These are phyloP conservation scores for Vigna hirtella DNA, from an alignment of 306 rosid genomes.

Conservation along the genomic window DNA sequence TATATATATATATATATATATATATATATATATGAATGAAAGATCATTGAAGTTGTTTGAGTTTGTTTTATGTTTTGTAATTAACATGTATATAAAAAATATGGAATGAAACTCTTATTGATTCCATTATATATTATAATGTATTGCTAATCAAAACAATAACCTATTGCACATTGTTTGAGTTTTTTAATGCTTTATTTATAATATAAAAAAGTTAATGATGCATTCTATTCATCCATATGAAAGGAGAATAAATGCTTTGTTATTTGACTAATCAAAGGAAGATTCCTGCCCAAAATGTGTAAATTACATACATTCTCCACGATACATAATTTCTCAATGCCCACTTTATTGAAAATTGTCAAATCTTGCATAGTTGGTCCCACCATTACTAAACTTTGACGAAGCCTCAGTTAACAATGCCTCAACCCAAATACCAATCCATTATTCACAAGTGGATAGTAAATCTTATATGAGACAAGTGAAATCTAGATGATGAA, in stretches of 20 bases:
- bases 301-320: conserved; percentile 41
- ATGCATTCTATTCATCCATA: conserved; percentile 49
- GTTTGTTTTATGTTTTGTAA: too few species aligned
- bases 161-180: not conserved
- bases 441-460: conserved; percentile 49
- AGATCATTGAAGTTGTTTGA: too few species aligned
- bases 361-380: conserved; percentile 44
- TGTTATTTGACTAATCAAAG: conserved; percentile 85
- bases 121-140: too few species aligned
- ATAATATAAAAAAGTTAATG: not conserved
- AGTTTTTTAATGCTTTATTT: not conserved
- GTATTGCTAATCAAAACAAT: too few species aligned
- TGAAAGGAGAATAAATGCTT: conserved; percentile 76
- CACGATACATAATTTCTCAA: conserved; percentile 32
- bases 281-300: conserved; percentile 69
- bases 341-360: conserved; percentile 40
- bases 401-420: conserved; percentile 52
- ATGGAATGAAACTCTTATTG: too few species aligned
- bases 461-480: conserved; percentile 45
- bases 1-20: too few species aligned
- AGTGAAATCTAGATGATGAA: conserved; percentile 47
- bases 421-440: conserved; percentile 29
- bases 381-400: conserved; percentile 51
- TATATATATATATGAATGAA: too few species aligned
- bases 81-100: too few species aligned